A percentile compares a stretch with the other conserved stretches of the same genome.
Evolutionary conservation across 169 alveolate genomes (phyloP).

Genomic region (Plasmodium inui): DNA sequence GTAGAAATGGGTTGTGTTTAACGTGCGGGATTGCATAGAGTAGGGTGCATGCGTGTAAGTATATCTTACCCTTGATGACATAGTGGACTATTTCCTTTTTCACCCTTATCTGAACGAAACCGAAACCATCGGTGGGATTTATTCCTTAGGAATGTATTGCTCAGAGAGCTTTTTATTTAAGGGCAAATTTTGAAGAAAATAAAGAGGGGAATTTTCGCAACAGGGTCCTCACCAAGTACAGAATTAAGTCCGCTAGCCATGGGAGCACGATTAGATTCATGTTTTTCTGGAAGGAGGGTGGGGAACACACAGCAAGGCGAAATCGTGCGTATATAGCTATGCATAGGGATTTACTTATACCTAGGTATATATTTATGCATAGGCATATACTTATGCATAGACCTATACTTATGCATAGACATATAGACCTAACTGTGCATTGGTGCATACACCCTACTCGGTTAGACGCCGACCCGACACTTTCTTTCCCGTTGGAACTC

Average conservation of each 20-base stretch:
- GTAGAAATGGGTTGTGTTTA: neutral
- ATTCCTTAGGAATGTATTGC: neutral
- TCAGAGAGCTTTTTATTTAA: neutral
- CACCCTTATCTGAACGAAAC: slow-evolving; percentile 22
- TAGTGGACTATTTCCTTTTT: slow-evolving; percentile 39
- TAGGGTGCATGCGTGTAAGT: neutral
- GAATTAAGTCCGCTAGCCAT: slow-evolving; percentile 30
- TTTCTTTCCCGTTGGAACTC: neutral
- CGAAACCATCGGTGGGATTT: neutral
- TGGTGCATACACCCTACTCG: neutral
- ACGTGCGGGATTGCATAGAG: neutral
- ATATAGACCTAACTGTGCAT: neutral
- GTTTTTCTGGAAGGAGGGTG: slow-evolving; percentile 17
- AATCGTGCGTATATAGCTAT: neutral
- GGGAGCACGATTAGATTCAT: slow-evolving; percentile 31
- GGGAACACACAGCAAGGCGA: neutral
- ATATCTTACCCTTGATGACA: slow-evolving; percentile 29
- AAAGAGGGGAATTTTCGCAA: neutral
- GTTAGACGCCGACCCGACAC: neutral
- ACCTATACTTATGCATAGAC: neutral
- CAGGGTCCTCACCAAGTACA: slow-evolving; percentile 19
- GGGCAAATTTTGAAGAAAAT: neutral
- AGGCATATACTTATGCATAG: neutral
- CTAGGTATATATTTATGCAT: neutral
- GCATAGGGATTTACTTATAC: neutral